Base-by-base conservation (phyloP, 352 stramenopile species). In the Aphanomyces stellatus region DNA sequence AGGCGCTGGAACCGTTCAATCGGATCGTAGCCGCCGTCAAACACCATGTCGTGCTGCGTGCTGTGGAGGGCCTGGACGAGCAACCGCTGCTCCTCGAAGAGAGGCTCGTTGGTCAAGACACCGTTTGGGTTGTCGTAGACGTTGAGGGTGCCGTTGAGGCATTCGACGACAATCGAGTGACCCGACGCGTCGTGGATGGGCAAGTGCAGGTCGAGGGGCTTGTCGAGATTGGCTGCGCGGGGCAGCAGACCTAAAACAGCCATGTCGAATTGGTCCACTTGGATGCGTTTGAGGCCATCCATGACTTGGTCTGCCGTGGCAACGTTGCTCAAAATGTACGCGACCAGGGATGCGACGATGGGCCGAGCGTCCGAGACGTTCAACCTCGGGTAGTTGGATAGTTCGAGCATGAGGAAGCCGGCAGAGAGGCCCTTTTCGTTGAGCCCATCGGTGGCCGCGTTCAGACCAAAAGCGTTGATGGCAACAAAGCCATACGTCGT, bases 301-400 rank as follows among this genome's bases (percentile, higher is more conserved):
- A n/a, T 75, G 17, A 88, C 81, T 61, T 90, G 81, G 1, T 80
- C 74, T n/a, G 89, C 80, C 0, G 72, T 81, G 0, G 72, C 80
- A 59, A 80, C 90, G 64, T 88, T 88, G 35, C 83, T 80, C 51
- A 91, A 69, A 60, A 91, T 75, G 71, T 87, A 91, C 65, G 83
- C 77, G 40, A 78, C 83, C 24, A 88, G 41, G 2, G 78, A 87
- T 17, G 77, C 80, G 30, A 91, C 70, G 27, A 91, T 78, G 3
- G 80, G 79, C 31, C 69, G 72, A 2, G 43, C 40, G 5, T 69
- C 37, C 11, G 64, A 64, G 7, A 43, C 17, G 51, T 77, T 37
- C 3, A 72, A 72, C 25, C 48, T 69, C 4, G 83, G 80, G 72
- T 90, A 91, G 60, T 81, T 24, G 0, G 83, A 79, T 0, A 49